Evolutionary conservation across 129 eudicot genomes (phyloP).

Genomic region (Apium graveolens): DNA sequence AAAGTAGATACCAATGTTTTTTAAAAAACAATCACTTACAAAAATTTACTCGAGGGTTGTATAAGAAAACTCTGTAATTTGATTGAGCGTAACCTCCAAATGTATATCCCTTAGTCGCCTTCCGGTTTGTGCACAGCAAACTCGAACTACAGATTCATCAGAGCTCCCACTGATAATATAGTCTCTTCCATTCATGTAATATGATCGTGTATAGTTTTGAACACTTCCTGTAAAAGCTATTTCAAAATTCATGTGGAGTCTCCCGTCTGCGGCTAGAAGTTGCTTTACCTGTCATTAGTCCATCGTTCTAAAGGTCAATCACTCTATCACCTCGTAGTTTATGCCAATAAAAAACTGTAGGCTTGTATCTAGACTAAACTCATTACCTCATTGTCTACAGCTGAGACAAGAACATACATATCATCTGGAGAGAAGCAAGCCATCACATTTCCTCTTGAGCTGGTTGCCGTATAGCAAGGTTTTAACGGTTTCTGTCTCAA

Average conservation of each 20-base stretch:
- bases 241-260: constrained; percentile 62
- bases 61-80: neutral
- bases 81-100: constrained; percentile 40
- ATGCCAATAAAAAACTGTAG: neutral
- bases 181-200: constrained; percentile 92
- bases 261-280: constrained; percentile 75
- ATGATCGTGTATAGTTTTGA: constrained; percentile 78
- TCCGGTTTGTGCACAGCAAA: constrained; percentile 89
- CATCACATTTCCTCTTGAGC: constrained; percentile 92
- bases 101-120: constrained; percentile 68
- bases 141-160: constrained; percentile 67
- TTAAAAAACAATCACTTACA: constrained; percentile 1
- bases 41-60: neutral
- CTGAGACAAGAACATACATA: constrained; percentile 72
- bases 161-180: constrained; percentile 77
- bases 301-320: neutral
- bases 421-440: constrained; percentile 89
- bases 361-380: neutral
- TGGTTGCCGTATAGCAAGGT: constrained; percentile 65
- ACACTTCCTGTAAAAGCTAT: constrained; percentile 64
- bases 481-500: constrained; percentile 46
- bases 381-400: constrained; percentile 80
- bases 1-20: too few relatives aligned
- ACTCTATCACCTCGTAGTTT: neutral
- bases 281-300: constrained; percentile 56